These are phyloP conservation scores for Phaffia rhodozyma DNA, from an alignment of 1,284 basidiomycete species.

Conservation along the genomic window DNA sequence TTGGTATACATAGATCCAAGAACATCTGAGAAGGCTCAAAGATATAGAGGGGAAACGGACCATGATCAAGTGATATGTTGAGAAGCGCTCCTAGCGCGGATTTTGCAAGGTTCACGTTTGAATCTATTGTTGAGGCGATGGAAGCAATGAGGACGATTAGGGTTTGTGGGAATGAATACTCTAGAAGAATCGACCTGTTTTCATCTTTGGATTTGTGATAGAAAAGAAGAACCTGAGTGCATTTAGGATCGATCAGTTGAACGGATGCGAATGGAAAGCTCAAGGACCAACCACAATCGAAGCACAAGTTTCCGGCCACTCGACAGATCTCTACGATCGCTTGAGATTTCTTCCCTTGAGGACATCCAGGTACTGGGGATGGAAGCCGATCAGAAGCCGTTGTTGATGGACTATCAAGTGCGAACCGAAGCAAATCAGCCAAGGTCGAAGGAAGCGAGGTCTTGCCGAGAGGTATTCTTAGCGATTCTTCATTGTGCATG, in stretches of 20 bases:
- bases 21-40: neutral
- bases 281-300: constrained; percentile 15
- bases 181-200: constrained; percentile 3
- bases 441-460: constrained; percentile 5
- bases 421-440: constrained; percentile 9
- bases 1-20: neutral
- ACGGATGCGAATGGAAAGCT: too few relatives aligned
- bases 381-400: neutral
- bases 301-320: constrained; percentile 14
- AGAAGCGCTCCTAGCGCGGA: constrained; percentile 10
- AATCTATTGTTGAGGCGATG: neutral
- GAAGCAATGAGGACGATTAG: neutral
- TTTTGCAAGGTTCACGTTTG: neutral
- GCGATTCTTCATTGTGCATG: neutral
- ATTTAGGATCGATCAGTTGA: neutral
- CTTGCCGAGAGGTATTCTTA: constrained; percentile 10
- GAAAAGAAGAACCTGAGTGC: neutral
- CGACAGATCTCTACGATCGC: constrained; percentile 12
- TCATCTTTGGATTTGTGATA: neutral
- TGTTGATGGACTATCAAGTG: constrained; percentile 1
- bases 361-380: neutral
- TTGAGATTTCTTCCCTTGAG: constrained; percentile 1
- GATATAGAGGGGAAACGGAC: neutral
- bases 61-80: constrained; percentile 14
- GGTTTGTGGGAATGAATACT: constrained; percentile 3